phyloP scores from a whole-genome alignment of 2,329 filamentous ascomycete genomes.

The Calcarisporium arbuscula region DNA sequence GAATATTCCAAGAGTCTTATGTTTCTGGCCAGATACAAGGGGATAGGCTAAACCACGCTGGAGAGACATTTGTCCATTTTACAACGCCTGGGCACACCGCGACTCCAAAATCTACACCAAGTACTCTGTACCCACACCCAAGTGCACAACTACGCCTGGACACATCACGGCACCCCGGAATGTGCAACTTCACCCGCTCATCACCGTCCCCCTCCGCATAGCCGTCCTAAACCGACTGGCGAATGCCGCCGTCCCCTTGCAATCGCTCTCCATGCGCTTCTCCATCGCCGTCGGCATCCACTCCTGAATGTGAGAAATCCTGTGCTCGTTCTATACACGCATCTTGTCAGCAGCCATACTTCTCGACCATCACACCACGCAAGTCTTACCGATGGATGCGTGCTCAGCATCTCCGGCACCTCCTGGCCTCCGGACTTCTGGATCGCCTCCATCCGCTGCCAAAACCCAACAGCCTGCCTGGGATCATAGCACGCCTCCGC shows the following conservation, averaged over 20 bases:
- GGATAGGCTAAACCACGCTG: too few species aligned
- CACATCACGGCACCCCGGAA: too few species aligned
- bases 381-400: constrained; percentile 63
- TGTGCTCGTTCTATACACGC: constrained; percentile 44
- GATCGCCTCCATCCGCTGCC: constrained; percentile 56
- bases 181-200: too few species aligned
- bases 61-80: too few species aligned
- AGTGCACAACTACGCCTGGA: too few species aligned
- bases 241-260: constrained; percentile 43
- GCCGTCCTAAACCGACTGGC: constrained; percentile 47
- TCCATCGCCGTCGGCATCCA: constrained; percentile 55
- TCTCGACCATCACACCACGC: neutral
- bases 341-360: neutral
- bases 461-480: constrained; percentile 58
- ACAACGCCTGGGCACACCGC: too few species aligned
- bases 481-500: constrained; percentile 73
- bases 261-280: constrained; percentile 48
- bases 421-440: constrained; percentile 34
- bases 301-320: constrained; percentile 58
- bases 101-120: too few species aligned
- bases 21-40: too few species aligned
- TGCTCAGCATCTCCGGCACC: constrained; percentile 66
- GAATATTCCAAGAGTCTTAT: too few species aligned
- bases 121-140: too few species aligned
- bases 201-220: constrained; percentile 26